Conservation (phyloP, 192 early-diverging fungal species). For the Mortierella alpina region DNA sequence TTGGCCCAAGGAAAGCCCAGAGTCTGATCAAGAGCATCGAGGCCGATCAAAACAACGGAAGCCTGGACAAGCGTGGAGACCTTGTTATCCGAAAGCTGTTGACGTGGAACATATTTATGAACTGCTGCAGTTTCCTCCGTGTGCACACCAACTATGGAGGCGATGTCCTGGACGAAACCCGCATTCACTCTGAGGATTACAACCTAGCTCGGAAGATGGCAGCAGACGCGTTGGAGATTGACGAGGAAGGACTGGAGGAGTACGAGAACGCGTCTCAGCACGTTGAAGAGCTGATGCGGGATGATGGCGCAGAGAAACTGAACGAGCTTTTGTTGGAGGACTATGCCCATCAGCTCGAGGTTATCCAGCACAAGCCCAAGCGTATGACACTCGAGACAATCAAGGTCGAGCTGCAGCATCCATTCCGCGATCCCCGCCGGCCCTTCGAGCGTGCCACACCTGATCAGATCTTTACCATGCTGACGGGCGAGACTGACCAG, state of each 20-base stretch:
- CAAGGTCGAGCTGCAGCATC: conserved; percentile 87
- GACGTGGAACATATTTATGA: conserved; percentile 86
- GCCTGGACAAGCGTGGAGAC: conserved; percentile 66
- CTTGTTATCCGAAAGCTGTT: conserved; percentile 75
- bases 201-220: conserved; percentile 97
- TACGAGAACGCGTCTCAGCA: conserved; percentile 79
- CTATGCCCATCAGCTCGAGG: conserved; percentile 87
- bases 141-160: conserved; percentile 71
- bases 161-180: conserved; percentile 93
- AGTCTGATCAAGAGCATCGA: conserved; percentile 76
- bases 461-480: conserved; percentile 81
- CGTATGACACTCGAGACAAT: conserved; percentile 85
- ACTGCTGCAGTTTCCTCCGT: conserved; percentile 92
- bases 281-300: conserved; percentile 84
- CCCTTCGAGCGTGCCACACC: conserved; percentile 65
- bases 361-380: conserved; percentile 81
- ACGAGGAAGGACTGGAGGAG: conserved; percentile 77
- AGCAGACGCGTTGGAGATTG: conserved; percentile 92
- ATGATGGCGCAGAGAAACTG: conserved; percentile 74
- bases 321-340: conserved; percentile 90
- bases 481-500: conserved; percentile 84
- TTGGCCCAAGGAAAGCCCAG: conserved; percentile 94
- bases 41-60: conserved; percentile 48
- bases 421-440: conserved; percentile 80
- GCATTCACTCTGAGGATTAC: conserved; percentile 97